Percentiles rank a stretch among this genome's conserved stretches.
Conservation (phyloP, 495 filamentous ascomycete genomes). For the Hypoxylon lienhwacheense region DNA sequence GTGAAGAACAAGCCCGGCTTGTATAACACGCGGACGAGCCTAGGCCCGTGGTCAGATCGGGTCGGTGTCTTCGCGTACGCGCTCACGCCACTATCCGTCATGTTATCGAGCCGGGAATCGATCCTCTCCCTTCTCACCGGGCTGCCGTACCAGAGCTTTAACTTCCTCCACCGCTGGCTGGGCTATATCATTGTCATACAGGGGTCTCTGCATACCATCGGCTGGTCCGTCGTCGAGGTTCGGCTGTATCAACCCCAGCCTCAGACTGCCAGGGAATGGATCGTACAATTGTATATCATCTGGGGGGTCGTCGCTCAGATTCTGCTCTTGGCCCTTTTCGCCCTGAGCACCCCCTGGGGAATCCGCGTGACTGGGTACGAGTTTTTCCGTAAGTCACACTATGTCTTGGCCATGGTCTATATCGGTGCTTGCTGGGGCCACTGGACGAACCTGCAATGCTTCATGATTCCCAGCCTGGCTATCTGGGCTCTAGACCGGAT, state of each 20-base stretch:
- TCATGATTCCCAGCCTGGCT: conserved; percentile 61
- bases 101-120: conserved; percentile 61
- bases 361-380: conserved; percentile 67
- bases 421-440: conserved; percentile 70
- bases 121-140: conserved; percentile 64
- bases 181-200: conserved; percentile 67
- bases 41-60: conserved; percentile 64
- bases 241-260: conserved; percentile 68
- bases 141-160: conserved; percentile 67
- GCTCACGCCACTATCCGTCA: conserved; percentile 63
- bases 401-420: conserved; percentile 65
- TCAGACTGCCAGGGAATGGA: conserved; percentile 50
- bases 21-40: conserved; percentile 58
- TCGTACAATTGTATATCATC: conserved; percentile 60
- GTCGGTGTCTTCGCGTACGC: conserved; percentile 67
- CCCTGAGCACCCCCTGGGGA: conserved; percentile 55
- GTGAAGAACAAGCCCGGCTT: conserved; percentile 49
- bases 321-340: conserved; percentile 58
- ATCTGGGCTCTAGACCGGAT: conserved; percentile 60
- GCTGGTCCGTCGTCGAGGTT: conserved; percentile 64
- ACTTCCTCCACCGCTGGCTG: conserved; percentile 68
- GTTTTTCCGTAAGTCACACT: conserved; percentile 65
- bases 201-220: conserved; percentile 63
- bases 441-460: conserved; percentile 63
- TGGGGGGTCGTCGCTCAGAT: conserved; percentile 67